Conservation (phyloP, 805 yeast genomes). For the Candida sanyiensis region DNA sequence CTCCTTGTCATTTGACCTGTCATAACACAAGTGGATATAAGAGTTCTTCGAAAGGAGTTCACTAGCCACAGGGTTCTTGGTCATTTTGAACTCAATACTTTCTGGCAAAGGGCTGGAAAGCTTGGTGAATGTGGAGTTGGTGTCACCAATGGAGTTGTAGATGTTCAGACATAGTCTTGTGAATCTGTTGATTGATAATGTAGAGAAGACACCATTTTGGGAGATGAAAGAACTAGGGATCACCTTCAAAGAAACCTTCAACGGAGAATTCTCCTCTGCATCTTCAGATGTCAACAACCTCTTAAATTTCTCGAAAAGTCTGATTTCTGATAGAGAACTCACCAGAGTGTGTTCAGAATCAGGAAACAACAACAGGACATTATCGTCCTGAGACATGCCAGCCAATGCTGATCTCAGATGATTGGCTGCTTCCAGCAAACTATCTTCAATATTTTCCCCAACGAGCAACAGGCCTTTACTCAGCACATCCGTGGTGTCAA, state of each 20-base stretch:
- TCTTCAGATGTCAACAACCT: background rate
- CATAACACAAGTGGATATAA: slow-evolving; percentile 80
- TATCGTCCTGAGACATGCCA: slow-evolving; percentile 3
- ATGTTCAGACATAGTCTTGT: slow-evolving; percentile 45
- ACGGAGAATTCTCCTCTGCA: background rate
- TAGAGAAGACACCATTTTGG: slow-evolving; percentile 28
- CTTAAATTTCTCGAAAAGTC: slow-evolving; percentile 43
- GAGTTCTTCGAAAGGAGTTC: slow-evolving; percentile 57
- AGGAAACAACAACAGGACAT: slow-evolving; percentile 17
- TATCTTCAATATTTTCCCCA: slow-evolving; percentile 1
- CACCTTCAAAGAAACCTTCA: slow-evolving; percentile 28
- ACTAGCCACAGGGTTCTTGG: slow-evolving; percentile 30
- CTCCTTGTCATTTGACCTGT: slow-evolving; percentile 68
- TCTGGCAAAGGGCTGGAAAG: slow-evolving; percentile 39
- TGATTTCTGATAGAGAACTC: slow-evolving; percentile 43
- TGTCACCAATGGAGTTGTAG: slow-evolving; percentile 51
- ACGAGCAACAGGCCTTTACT: slow-evolving; percentile 13
- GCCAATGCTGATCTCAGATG: background rate
- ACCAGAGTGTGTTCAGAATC: slow-evolving; percentile 26
- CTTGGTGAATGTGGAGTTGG: slow-evolving; percentile 30
- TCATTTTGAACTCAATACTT: slow-evolving; percentile 38
- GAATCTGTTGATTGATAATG: slow-evolving; percentile 31
- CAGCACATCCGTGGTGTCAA: slow-evolving; percentile 13
- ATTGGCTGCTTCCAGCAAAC: slow-evolving; percentile 2
- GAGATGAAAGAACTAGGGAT: slow-evolving; percentile 38